These are phyloP conservation scores for Blastobotrys illinoisensis DNA, from an alignment of 1,139 yeast genomes.

Conservation along the genomic window DNA sequence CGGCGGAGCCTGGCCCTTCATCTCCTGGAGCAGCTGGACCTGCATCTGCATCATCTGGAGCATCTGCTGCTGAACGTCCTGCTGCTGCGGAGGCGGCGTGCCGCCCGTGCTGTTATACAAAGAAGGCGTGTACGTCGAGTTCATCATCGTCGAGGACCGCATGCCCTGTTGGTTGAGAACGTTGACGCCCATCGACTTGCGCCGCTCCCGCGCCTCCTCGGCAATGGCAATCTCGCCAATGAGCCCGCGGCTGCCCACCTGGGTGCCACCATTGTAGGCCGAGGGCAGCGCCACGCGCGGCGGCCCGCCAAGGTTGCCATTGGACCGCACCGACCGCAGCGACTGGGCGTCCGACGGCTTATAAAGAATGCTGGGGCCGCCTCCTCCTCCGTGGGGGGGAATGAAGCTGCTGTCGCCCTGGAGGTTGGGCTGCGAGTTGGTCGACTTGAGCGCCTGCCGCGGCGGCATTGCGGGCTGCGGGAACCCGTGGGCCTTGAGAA, in stretches of 20 bases:
- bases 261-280: conserved; percentile 24
- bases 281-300: conserved; percentile 19
- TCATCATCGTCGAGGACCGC: conserved; percentile 7
- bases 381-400: conserved; percentile 4
- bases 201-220: conserved; percentile 34
- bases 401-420: conserved; percentile 7
- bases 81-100: not conserved
- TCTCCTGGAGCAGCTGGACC: conserved; percentile 31
- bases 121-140: conserved; percentile 2
- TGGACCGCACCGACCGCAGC: conserved; percentile 9
- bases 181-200: conserved; percentile 19
- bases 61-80: conserved; percentile 25
- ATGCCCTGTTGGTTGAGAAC: not conserved
- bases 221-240: conserved; percentile 39
- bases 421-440: conserved; percentile 23
- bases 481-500: conserved; percentile 38
- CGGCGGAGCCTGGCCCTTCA: conserved; percentile 21
- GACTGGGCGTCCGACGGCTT: conserved; percentile 8
- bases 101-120: not conserved
- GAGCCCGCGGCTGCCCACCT: conserved; percentile 31
- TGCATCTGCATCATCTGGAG: conserved; percentile 34
- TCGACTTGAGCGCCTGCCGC: conserved; percentile 13
- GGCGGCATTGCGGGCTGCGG: conserved; percentile 23
- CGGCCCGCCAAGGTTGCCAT: conserved; percentile 7
- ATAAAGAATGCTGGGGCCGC: conserved; percentile 12